Conservation (phyloP, 129 eudicot genomes). For the Centrapalus pauciflorus region DNA sequence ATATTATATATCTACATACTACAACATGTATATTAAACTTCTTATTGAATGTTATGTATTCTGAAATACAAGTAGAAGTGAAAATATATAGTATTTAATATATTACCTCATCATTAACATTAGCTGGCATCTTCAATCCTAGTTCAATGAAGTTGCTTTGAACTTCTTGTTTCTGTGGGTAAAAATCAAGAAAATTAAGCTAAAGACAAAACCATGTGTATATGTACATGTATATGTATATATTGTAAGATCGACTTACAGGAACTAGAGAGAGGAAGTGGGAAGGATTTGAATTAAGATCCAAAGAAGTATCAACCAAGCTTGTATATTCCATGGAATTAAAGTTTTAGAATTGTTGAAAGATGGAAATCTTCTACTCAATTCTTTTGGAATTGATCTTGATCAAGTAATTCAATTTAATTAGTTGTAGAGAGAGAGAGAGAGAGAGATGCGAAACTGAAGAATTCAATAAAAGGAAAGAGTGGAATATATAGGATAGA, state of each 20-base stretch:
- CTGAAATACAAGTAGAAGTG: neutral
- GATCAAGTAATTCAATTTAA: too few relatives aligned
- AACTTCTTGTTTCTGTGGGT: constrained; percentile 53
- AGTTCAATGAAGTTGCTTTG: constrained; percentile 52
- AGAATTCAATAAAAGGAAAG: constrained; percentile 21
- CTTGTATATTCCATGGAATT: constrained; percentile 68
- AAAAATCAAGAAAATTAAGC: constrained; percentile 17
- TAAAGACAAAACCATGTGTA: neutral
- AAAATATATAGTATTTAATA: too few relatives aligned
- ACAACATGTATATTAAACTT: neutral
- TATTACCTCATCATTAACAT: constrained; percentile 57
- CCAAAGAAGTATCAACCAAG: constrained; percentile 76
- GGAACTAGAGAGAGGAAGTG: constrained; percentile 47
- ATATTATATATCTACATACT: neutral
- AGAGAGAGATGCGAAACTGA: constrained; percentile 18
- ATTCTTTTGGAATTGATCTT: constrained; percentile 9
- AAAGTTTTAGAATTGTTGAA: neutral
- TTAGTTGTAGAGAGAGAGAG: neutral
- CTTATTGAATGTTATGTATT: too few relatives aligned
- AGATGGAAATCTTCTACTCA: neutral
- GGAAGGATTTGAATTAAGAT: constrained; percentile 61
- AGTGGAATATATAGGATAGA: constrained; percentile 31
- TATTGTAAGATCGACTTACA: constrained; percentile 32
- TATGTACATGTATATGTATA: neutral
- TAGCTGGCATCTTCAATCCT: constrained; percentile 36